phyloP scores from a whole-genome alignment of 139 green algal genomes.

The Closterium sp. region DNA sequence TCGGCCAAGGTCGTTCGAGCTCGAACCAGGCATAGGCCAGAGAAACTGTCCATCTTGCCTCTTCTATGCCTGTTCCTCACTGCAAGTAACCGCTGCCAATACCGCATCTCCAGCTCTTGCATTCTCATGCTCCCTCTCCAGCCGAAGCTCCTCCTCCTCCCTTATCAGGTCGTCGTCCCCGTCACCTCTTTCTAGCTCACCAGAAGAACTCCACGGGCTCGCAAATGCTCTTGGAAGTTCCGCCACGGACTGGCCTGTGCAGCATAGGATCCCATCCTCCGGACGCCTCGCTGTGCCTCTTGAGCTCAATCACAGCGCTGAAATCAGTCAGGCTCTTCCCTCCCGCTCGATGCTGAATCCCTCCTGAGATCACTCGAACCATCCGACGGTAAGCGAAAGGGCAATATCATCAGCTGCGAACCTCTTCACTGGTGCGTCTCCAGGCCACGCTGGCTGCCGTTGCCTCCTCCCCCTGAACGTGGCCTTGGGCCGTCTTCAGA shows the following conservation, averaged over 20 bases:
- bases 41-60: no score
- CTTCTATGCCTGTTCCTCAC: conserved; percentile 12
- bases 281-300: neutral
- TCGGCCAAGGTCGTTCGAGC: no score
- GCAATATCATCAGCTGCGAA: neutral
- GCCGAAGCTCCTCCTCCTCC: neutral
- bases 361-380: neutral
- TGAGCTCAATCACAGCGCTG: neutral
- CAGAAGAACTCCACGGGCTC: neutral
- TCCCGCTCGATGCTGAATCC: neutral
- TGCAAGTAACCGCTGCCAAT: conserved; percentile 3
- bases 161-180: conserved; percentile 20
- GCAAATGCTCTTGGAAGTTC: neutral
- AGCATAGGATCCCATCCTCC: neutral
- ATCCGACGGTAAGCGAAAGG: neutral
- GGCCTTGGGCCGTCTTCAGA: conserved; percentile 38
- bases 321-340: conserved; percentile 31
- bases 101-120: conserved; percentile 13
- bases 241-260: neutral
- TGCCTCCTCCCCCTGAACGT: neutral
- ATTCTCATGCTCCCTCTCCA: conserved; percentile 66
- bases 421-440: neutral
- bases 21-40: no score
- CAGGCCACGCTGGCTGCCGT: conserved; percentile 1
- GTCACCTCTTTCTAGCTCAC: conserved; percentile 25